Evolutionary conservation across 164 flowering plant genomes (phyloP).

Genomic region (Stephania japonica): DNA sequence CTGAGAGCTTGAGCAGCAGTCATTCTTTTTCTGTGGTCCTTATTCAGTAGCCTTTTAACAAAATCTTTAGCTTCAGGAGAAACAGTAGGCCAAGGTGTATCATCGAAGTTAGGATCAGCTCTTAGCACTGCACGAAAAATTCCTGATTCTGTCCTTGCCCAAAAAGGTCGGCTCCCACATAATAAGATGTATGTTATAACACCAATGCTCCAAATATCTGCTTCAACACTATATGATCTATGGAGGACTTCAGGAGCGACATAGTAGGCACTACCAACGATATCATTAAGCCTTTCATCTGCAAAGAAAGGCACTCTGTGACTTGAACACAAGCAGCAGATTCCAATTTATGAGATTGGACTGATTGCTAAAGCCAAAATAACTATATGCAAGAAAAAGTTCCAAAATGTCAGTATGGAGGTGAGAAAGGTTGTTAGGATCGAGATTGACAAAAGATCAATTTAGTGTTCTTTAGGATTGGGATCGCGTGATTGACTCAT

Average conservation of each 20-base stretch:
- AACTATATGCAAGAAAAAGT: background rate
- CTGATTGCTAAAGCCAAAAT: background rate
- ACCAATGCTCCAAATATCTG: constrained; percentile 99
- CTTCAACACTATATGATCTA: constrained; percentile 88
- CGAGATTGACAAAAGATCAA: too few relatives aligned
- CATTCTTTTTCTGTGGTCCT: constrained; percentile 67
- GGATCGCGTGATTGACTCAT: too few relatives aligned
- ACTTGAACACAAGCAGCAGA: background rate
- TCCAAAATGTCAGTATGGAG: background rate
- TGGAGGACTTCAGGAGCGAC: constrained; percentile 99
- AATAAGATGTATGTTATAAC: constrained; percentile 85
- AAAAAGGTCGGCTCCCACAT: constrained; percentile 98
- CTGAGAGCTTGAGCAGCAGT: constrained; percentile 63
- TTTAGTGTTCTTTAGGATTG: too few relatives aligned
- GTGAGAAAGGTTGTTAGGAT: background rate
- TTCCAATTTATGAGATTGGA: background rate
- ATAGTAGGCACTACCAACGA: constrained; percentile 98
- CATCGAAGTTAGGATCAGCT: constrained; percentile 94
- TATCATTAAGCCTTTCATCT: constrained; percentile 96
- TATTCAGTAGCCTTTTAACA: constrained; percentile 51
- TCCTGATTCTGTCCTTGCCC: constrained; percentile 99
- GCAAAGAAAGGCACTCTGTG: constrained; percentile 17
- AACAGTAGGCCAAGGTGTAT: constrained; percentile 57
- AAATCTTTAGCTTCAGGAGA: constrained; percentile 60
- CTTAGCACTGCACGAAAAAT: constrained; percentile 92